Percentiles rank a stretch among this genome's conserved stretches.
phyloP scores from a whole-genome alignment of 345 rosid species.

The Syzygium aromaticum region DNA sequence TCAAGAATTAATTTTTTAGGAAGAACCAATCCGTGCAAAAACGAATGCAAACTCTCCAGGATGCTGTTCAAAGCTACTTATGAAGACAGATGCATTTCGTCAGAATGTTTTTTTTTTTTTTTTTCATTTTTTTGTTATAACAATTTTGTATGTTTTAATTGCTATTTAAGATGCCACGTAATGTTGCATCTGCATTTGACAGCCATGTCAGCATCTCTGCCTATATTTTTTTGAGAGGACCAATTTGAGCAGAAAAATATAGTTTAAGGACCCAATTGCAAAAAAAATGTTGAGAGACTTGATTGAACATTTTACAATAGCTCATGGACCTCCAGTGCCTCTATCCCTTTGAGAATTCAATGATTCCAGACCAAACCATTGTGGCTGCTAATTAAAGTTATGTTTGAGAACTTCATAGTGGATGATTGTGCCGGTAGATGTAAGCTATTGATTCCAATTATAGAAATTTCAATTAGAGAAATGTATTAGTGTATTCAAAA shows the following conservation, averaged over 20 bases:
- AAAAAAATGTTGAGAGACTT: background rate
- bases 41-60: background rate
- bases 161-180: background rate
- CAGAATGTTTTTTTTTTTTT: background rate
- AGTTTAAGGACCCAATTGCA: background rate
- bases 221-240: background rate
- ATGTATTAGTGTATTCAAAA: background rate
- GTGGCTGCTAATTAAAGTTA: background rate
- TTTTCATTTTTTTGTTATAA: background rate
- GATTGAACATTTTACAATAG: background rate
- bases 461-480: background rate
- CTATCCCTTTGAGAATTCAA: background rate
- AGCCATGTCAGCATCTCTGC: background rate
- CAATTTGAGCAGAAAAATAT: background rate
- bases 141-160: background rate
- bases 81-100: background rate
- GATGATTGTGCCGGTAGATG: background rate
- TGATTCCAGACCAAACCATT: background rate
- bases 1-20: background rate
- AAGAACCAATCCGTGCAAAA: background rate
- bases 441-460: background rate
- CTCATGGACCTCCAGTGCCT: background rate
- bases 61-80: background rate
- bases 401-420: background rate
- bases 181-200: background rate